Evolutionary conservation across 1,284 basidiomycete genomes (phyloP).

Genomic region (Trichosporon sp.): DNA sequence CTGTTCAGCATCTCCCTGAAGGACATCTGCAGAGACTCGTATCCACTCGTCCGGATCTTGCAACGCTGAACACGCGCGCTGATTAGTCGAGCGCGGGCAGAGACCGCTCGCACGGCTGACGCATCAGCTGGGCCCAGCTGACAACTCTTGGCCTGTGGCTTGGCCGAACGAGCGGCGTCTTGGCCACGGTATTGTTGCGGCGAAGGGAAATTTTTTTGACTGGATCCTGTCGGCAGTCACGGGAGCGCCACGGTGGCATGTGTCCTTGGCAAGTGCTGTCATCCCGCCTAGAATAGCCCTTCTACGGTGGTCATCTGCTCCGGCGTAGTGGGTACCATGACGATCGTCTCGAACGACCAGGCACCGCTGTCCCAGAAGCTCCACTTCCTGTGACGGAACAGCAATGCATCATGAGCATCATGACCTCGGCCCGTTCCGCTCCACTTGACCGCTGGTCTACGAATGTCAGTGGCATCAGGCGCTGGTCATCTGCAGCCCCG

Average conservation of each 20-base stretch:
- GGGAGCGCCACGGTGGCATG: constrained; percentile 11
- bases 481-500: too few species aligned
- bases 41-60: background rate
- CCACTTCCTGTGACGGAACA: background rate
- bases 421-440: background rate
- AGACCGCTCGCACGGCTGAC: background rate
- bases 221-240: background rate
- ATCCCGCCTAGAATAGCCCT: background rate
- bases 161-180: background rate
- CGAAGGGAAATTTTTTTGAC: background rate
- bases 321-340: background rate
- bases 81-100: background rate
- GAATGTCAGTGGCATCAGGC: background rate
- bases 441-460: background rate
- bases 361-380: background rate
- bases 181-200: background rate
- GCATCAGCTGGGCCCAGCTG: constrained; percentile 13
- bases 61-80: background rate
- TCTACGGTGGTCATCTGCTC: background rate
- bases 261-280: background rate
- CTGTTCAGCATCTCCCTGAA: background rate
- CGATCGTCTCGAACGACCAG: background rate
- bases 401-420: background rate
- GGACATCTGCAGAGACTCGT: background rate
- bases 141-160: background rate